Base-by-base conservation (phyloP, 2,329 filamentous ascomycete species). In the Botrytis byssoidea region DNA sequence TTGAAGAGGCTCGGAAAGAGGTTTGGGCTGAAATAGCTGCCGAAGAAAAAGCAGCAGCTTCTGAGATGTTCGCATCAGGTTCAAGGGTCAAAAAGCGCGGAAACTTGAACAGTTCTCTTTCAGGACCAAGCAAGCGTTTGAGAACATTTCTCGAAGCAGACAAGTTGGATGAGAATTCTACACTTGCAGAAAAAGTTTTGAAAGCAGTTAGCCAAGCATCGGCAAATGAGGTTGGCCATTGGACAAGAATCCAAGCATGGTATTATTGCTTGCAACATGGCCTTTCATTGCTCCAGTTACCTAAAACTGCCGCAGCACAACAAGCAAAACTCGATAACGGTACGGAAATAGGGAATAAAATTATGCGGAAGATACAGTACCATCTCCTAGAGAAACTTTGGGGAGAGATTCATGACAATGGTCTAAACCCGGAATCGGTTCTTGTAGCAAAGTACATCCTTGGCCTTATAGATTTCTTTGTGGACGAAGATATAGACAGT, bases 181-280 rank as follows among this genome's bases (percentile, higher is more conserved):
- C 55, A 9, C 4, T 46, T 20, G 20, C 18, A 35, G 67, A 61
- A 65, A 51, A 29, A 2, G 25, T 65, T 55, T 12, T 71, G n/a
- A 48, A 48, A 32, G 32, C 25, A 32, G 44, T 71, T 18, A n/a
- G 32, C 44, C 59, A 55, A 65, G 44, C 60, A 51, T 51, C 70
- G 25, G 42, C 35, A 37, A 70, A 70, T 61, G 55, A 70, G n/a
- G 14, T 71, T 51, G 59, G 59, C 10, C 44, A 64, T 12, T 71
- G 70, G 70, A 71, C 70, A 57, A 64, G 70, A 48, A 71, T 71
- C 7, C 70, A 71, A 55, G 70, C 57, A 42, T 65, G 70, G 70
- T 46, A 71, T 40, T 71, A 51, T 37, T 71, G 70, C 60, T 25
- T 37, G 44, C 25, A 46, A 22, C 44, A 71, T 29, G 44, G 59